Evolutionary conservation across 176 grass and related monocot species (phyloP).

Genomic region (Cenchrus purpureus): DNA sequence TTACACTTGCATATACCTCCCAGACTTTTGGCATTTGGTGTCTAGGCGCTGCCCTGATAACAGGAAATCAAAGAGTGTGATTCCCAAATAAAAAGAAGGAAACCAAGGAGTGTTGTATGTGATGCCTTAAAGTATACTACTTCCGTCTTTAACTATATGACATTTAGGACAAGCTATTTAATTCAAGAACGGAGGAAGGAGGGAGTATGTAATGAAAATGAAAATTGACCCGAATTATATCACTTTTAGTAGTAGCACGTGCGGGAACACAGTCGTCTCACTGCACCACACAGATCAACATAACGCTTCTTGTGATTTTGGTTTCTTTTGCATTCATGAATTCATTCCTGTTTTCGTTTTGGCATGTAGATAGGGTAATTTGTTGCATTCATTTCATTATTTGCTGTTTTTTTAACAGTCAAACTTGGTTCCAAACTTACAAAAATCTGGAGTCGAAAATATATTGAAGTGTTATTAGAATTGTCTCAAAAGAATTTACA

Average conservation of each 20-base stretch:
- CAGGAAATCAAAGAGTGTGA: neutral
- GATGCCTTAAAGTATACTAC: neutral
- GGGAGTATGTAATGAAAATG: neutral
- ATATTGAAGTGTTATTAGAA: neutral
- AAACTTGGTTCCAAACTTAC: neutral
- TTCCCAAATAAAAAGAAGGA: too few relatives aligned
- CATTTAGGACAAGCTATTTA: too few relatives aligned
- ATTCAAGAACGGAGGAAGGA: too few relatives aligned
- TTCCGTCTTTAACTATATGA: too few relatives aligned
- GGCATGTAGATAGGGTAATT: too few relatives aligned
- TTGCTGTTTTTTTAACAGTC: neutral
- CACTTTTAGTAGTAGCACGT: neutral
- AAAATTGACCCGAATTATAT: neutral
- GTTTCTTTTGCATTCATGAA: too few relatives aligned
- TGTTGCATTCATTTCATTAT: neutral
- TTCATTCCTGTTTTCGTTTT: neutral
- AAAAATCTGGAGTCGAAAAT: neutral
- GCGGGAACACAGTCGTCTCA: neutral
- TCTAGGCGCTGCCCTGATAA: neutral
- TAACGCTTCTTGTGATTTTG: neutral
- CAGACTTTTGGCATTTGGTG: neutral
- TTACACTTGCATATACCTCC: neutral
- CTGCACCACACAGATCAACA: neutral
- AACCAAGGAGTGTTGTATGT: too few relatives aligned
- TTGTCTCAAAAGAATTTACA: neutral